phyloP scores from a whole-genome alignment of 2,329 filamentous ascomycete species.

The Aspergillus sp. region DNA sequence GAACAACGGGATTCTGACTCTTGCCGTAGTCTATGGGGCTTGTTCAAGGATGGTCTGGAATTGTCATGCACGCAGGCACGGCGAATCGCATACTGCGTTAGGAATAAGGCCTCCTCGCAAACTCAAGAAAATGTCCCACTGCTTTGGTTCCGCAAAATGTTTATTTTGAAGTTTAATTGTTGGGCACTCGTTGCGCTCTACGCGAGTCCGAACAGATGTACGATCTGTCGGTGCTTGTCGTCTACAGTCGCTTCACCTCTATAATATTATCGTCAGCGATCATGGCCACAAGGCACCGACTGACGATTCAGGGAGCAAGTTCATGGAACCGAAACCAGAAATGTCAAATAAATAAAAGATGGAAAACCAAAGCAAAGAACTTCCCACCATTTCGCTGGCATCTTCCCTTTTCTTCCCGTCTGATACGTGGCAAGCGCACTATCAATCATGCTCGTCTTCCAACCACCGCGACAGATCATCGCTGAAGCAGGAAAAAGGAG shows the following conservation, averaged over 20 bases:
- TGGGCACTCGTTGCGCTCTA: too few relatives aligned
- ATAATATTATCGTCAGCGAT: background rate
- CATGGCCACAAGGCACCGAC: background rate
- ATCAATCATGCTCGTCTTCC: background rate
- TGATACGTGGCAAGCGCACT: slow-evolving; percentile 1
- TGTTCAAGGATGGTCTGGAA: background rate
- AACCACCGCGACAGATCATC: background rate
- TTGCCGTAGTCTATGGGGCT: background rate
- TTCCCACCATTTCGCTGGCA: background rate
- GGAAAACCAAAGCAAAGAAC: background rate
- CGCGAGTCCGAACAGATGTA: too few relatives aligned
- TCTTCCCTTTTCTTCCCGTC: background rate
- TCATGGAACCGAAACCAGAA: background rate
- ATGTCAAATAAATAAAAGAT: background rate
- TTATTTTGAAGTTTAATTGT: background rate
- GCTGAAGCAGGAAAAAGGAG: background rate
- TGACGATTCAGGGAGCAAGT: background rate
- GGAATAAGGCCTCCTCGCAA: background rate
- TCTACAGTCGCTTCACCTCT: background rate
- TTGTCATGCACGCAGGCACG: background rate
- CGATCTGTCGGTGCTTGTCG: background rate
- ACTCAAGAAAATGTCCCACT: background rate
- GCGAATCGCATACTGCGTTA: background rate
- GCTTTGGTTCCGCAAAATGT: background rate
- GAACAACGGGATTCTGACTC: background rate